Evolutionary conservation across 192 early-diverging fungal species (phyloP).

Genomic region (Coemansia sp.): DNA sequence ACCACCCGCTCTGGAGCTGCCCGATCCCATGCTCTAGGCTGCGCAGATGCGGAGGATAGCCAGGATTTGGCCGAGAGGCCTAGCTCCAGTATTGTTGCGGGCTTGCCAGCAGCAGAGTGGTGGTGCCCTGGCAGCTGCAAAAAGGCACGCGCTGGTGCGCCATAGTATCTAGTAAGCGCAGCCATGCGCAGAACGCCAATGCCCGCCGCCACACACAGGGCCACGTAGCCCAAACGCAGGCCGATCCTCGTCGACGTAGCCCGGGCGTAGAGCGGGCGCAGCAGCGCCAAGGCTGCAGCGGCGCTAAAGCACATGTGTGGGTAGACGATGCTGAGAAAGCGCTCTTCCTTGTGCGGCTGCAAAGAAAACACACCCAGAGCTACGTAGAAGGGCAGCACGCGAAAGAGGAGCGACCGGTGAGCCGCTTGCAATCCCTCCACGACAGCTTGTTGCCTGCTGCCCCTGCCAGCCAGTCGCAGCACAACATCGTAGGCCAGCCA

Average conservation of each 20-base stretch:
- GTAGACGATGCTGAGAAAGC: slow-evolving; percentile 90
- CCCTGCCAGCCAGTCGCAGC: not conserved
- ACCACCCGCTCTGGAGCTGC: slow-evolving; percentile 18
- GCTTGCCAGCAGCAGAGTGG: slow-evolving; percentile 17
- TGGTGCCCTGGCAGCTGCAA: slow-evolving; percentile 35
- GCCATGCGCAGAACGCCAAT: slow-evolving; percentile 69
- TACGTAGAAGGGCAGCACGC: slow-evolving; percentile 68
- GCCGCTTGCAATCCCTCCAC: not conserved
- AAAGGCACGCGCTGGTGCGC: slow-evolving; percentile 68
- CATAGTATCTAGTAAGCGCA: slow-evolving; percentile 69
- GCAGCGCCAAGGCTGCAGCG: slow-evolving; percentile 59
- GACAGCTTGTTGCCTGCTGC: not conserved
- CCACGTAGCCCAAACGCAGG: slow-evolving; percentile 26
- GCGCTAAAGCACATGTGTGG: slow-evolving; percentile 83
- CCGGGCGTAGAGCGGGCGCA: slow-evolving; percentile 47
- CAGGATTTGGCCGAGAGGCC: slow-evolving; percentile 17
- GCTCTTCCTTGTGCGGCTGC: slow-evolving; percentile 98
- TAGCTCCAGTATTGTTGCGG: slow-evolving; percentile 19
- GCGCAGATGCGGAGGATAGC: not conserved
- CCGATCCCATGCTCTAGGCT: not conserved
- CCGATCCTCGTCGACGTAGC: not conserved
- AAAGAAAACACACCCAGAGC: slow-evolving; percentile 74
- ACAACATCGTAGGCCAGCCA: slow-evolving; percentile 42
- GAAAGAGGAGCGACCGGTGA: slow-evolving; percentile 51
- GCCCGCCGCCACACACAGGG: slow-evolving; percentile 46